Percentiles rank a stretch among this genome's conserved stretches.
Conservation (phyloP, 805 yeast genomes). For the Spathaspora sp. region DNA sequence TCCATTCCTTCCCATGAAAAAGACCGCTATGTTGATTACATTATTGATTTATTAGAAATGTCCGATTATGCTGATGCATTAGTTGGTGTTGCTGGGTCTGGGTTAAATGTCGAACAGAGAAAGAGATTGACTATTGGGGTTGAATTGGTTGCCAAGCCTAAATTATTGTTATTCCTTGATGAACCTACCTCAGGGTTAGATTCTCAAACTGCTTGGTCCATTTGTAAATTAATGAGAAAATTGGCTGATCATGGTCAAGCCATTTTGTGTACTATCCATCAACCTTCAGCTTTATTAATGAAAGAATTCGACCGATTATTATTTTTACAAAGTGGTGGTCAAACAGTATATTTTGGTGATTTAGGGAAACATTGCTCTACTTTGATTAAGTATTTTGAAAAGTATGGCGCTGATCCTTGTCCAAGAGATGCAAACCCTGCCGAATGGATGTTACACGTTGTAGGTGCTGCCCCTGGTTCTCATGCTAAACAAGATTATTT, state of each 20-base stretch:
- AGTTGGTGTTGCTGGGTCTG: slow-evolving; percentile 74
- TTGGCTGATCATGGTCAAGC: slow-evolving; percentile 41
- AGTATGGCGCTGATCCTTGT: slow-evolving; percentile 56
- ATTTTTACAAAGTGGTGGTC: slow-evolving; percentile 71
- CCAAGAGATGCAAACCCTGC: slow-evolving; percentile 38
- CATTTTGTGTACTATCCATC: slow-evolving; percentile 64
- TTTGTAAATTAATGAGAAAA: slow-evolving; percentile 37
- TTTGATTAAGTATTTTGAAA: slow-evolving; percentile 64
- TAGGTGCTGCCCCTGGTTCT: slow-evolving; percentile 81
- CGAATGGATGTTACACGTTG: slow-evolving; percentile 88
- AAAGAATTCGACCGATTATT: slow-evolving; percentile 73
- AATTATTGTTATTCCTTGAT: slow-evolving; percentile 35
- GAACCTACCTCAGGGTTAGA: slow-evolving; percentile 45
- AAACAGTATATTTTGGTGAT: slow-evolving; percentile 79
- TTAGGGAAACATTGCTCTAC: slow-evolving; percentile 61
- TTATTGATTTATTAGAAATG: slow-evolving; percentile 68
- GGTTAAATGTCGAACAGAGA: slow-evolving; percentile 39
- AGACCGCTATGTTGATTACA: slow-evolving; percentile 63
- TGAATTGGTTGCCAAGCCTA: slow-evolving; percentile 39
- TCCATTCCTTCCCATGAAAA: slow-evolving; percentile 55
- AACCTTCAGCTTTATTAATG: slow-evolving; percentile 77
- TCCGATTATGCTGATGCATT: slow-evolving; percentile 69
- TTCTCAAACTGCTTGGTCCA: slow-evolving; percentile 42
- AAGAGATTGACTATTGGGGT: slow-evolving; percentile 41
- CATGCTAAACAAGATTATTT: slow-evolving; percentile 69